Evolutionary conservation across 2,329 filamentous ascomycete genomes (phyloP), one percentile per base, ranked within the genome.

Genomic region (Colletotrichum sp.): DNA sequence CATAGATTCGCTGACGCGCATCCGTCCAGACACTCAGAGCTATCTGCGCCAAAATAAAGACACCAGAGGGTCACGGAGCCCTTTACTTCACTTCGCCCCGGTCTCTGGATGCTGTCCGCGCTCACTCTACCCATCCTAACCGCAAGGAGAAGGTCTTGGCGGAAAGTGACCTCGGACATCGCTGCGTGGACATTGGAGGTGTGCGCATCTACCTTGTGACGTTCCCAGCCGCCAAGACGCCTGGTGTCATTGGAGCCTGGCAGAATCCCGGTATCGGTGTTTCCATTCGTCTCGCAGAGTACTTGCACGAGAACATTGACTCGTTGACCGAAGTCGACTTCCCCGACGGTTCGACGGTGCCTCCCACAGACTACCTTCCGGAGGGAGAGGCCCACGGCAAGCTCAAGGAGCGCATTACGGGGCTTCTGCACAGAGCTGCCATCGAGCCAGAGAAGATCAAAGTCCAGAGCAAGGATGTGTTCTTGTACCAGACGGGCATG

Each of bases 401-500:
- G 34, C 76, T 90, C 26, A 80, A 85, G 16, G 80, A 83, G 73
- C 83, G 88, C 8, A 85, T 91, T 66, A 78, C 82, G 2, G 80
- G 82, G 4, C 80, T 89, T 15, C 78, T 89, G 16, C 84, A 84
- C 70, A 84, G 87, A 7, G 87, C 85, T 1, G 81, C 86, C 2
- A 79, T 83, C 28, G 79, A 83, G 8, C 73, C 80, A 2, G 78
- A 77, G 8, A 78, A 79, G n/a, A 70, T 78, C 66, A 78, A 77
- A 64, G 80, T 83, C 2, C 70, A n/a, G 1, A 71, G 77, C 6
- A 82, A 83, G 5, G 89, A 92, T 75, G 85, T 92, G 2, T 90
- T 85, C 66, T 82, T 92, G 24, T 91, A 88, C 78, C 85, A 87
- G 7, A 88, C 88, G 1, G 90, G 90, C 30, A 92, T 92, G 89